Evolutionary conservation across 352 stramenopile species (phyloP), one percentile per base, ranked within the genome.

Genomic region (Achlya hypogyna): DNA sequence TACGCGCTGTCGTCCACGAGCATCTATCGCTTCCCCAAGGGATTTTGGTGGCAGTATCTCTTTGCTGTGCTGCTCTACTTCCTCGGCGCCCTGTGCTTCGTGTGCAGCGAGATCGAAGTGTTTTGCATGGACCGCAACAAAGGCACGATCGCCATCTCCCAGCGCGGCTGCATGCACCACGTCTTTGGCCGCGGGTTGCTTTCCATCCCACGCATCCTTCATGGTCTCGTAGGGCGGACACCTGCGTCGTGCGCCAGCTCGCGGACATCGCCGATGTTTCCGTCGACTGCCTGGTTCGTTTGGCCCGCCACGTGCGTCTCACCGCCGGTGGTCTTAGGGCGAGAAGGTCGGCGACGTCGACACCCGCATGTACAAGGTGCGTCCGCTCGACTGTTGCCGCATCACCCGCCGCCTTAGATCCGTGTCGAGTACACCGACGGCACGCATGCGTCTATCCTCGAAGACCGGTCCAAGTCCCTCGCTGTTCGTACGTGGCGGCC

Each of bases 31-130:
- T 45, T 67, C 51, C 20, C 25, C 6, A 67, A 67, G 27, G 60
- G 60, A 6, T 67, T 67, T 45, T 67, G 60, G 60, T 67, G 60
- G 60, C 60, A 67, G 43, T 67, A 67, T 27, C 14, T 67, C n/a
- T 58, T 67, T 49, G 51, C 34, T 27, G 60, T 67, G 16, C 20
- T 67, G 5, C 42, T 67, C 28, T 67, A 42, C 28, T n/a, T 67
- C 20, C 22, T 58, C 18, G 42, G n/a, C 51, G 42, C 27, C 32
- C 22, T 58, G 29, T 45, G 42, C 27, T 67, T 67, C 25, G 8
- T 67, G 22, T 42, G 28, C 18, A 54, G 38, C 22, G 28, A 27
- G 22, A 27, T 67, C 51, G 60, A 67, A 67, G 60, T 67, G n/a
- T 67, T 67, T 59, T 49, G 60, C 16, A 51, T 67, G 34, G 32